Evolutionary conservation across 2,329 filamentous ascomycete genomes (phyloP).

Genomic region (Phaeosphaeriaceae sp.): DNA sequence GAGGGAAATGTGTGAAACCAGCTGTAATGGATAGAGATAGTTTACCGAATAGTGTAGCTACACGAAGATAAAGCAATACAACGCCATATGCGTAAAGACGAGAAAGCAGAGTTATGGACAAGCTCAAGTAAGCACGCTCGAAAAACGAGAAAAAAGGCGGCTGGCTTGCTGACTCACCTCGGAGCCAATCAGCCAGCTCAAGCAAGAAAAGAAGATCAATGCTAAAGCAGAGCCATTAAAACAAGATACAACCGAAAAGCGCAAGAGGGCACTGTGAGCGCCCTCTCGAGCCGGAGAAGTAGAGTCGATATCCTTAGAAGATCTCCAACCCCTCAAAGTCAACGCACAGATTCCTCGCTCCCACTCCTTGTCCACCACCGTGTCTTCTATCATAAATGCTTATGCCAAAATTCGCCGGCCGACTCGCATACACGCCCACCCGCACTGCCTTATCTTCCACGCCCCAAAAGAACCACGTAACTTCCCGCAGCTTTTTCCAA

Average conservation of each 20-base stretch:
- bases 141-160: neutral
- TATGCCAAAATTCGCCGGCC: slow-evolving; percentile 58
- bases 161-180: neutral
- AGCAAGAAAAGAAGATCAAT: neutral
- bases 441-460: slow-evolving; percentile 65
- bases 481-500: slow-evolving; percentile 66
- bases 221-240: neutral
- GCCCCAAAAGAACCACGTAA: slow-evolving; percentile 68
- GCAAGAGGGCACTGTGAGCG: neutral
- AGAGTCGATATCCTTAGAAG: slow-evolving; percentile 24
- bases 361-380: slow-evolving; percentile 30
- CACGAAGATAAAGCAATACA: neutral
- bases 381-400: slow-evolving; percentile 43
- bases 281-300: neutral
- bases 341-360: slow-evolving; percentile 47
- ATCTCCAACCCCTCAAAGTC: slow-evolving; percentile 53
- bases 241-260: neutral
- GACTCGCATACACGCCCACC: slow-evolving; percentile 65
- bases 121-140: neutral
- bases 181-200: neutral
- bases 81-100: neutral
- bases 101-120: neutral
- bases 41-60: neutral
- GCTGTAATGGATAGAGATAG: neutral
- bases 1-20: neutral